Conservation (phyloP, 371 early-diverging fungal species). For the Rhizopus microsporus region DNA sequence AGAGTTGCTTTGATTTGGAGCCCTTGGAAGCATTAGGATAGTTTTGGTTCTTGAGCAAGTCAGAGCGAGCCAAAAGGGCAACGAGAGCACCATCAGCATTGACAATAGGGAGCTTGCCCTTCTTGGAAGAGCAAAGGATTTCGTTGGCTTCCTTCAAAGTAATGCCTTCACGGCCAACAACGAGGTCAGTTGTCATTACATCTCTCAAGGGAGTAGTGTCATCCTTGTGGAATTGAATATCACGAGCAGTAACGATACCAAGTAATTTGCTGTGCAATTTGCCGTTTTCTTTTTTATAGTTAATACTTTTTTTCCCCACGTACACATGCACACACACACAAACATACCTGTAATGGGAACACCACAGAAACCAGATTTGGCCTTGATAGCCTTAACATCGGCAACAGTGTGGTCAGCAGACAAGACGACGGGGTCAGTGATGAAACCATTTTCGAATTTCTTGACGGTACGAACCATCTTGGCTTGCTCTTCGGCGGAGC, state of each 20-base stretch:
- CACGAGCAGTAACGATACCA: constrained; percentile 96
- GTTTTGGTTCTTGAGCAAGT: constrained; percentile 94
- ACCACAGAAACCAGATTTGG: constrained; percentile 90
- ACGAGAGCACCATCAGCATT: constrained; percentile 80
- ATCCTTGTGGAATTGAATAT: constrained; percentile 89
- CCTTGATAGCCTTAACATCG: constrained; percentile 89
- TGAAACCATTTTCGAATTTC: constrained; percentile 98
- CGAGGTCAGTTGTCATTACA: constrained; percentile 91
- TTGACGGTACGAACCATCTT: constrained; percentile 96
- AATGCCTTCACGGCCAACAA: constrained; percentile 82
- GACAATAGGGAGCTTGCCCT: constrained; percentile 96
- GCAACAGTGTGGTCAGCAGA: constrained; percentile 82
- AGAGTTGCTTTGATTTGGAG: constrained; percentile 80
- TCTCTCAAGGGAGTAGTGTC: constrained; percentile 58
- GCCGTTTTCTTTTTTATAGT: constrained; percentile 64
- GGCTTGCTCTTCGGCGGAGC: constrained; percentile 90
- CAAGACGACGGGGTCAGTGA: constrained; percentile 90
- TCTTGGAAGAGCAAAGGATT: constrained; percentile 86
- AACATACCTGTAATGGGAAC: constrained; percentile 89
- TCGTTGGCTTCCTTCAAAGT: constrained; percentile 88
- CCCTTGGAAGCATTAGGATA: constrained; percentile 90
- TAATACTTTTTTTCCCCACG: background rate
- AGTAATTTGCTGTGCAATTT: constrained; percentile 86
- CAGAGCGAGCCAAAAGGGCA: constrained; percentile 89
- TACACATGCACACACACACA: background rate